Evolutionary conservation across 306 rosid species (phyloP).

Genomic region (Trichosanthes truncata): DNA sequence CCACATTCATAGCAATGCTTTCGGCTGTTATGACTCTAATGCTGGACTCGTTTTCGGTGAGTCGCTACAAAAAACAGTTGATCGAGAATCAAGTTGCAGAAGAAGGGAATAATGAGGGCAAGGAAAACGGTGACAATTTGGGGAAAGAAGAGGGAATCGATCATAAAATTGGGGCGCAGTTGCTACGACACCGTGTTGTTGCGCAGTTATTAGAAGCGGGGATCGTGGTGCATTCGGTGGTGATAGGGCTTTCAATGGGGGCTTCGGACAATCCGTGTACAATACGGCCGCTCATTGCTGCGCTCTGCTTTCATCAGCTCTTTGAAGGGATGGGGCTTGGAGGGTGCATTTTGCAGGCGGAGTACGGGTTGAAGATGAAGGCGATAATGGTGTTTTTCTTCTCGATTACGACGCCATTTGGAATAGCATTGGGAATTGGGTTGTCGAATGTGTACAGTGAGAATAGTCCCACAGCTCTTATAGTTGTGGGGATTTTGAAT

Average conservation of each 20-base stretch:
- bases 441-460: slow-evolving; percentile 39
- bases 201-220: slow-evolving; percentile 36
- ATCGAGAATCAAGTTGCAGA: background rate
- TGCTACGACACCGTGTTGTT: background rate
- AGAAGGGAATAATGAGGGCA: too few species aligned
- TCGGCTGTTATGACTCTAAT: slow-evolving; percentile 45
- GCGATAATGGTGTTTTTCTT: slow-evolving; percentile 46
- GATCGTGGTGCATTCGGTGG: slow-evolving; percentile 43
- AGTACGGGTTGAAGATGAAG: slow-evolving; percentile 30
- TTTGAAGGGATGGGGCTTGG: slow-evolving; percentile 56
- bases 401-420: slow-evolving; percentile 58
- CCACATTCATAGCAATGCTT: slow-evolving; percentile 56
- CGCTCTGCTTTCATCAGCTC: slow-evolving; percentile 53
- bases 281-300: slow-evolving; percentile 49
- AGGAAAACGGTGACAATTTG: background rate
- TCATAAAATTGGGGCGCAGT: background rate
- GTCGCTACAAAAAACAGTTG: slow-evolving; percentile 31
- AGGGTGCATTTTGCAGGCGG: slow-evolving; percentile 45
- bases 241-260: slow-evolving; percentile 53
- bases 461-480: slow-evolving; percentile 33
- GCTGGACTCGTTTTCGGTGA: slow-evolving; percentile 44
- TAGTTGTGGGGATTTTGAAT: slow-evolving; percentile 46
- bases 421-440: slow-evolving; percentile 50
- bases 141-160: background rate
- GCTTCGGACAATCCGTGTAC: slow-evolving; percentile 39